Base-by-base conservation (phyloP, 495 filamentous ascomycete species). In the Penicillium atrosanguineum region DNA sequence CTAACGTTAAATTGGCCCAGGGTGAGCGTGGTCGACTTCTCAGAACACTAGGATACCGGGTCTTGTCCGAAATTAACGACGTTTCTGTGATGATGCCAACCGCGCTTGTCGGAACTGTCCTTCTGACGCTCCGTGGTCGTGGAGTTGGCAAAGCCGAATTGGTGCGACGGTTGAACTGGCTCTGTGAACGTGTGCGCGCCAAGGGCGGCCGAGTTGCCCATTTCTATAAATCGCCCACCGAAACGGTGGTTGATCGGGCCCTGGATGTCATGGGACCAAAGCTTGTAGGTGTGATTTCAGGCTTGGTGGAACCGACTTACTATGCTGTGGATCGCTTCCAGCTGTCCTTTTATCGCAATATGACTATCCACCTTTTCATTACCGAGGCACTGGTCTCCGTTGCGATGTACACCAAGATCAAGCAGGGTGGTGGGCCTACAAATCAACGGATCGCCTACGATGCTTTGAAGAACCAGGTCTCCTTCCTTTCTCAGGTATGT, bases 81-180 rank as follows among this genome's bases (percentile, higher is more conserved):
- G 93, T 95, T 2, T 95, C 91, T 2, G 94, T 98, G 1, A 90
- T 97, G 49, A 98, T 98, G 94, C 94, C 94, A 4, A 96, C 94
- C 0, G 89, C 93, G 7, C 78, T 98, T 39, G 93, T 98, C 29
- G 94, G 94, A 9, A 97, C 94, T 0, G 90, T 97, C 0, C 79
- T 98, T 0, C 77, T 98, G 21, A 98, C 94, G 0, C 81, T 98
- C 0, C 82, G 94, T 61, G 94, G 94, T 1, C 86, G 94, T 39
- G 94, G 94, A 26, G 91, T 98, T 7, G 94, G 94, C 18, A 90
- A 88, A 60, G 71, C 79, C 0, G 94, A 98, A 63, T 75, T 98
- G 41, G 82, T 95, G 11, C 83, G 91, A 23, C 82, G 94, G 20
- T 86, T 97, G 7, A 85, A 96, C 57, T 97, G 94, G 94, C 83